phyloP scores from a whole-genome alignment of 768 basidiomycete genomes.

The Kwoniella bestiolae region DNA sequence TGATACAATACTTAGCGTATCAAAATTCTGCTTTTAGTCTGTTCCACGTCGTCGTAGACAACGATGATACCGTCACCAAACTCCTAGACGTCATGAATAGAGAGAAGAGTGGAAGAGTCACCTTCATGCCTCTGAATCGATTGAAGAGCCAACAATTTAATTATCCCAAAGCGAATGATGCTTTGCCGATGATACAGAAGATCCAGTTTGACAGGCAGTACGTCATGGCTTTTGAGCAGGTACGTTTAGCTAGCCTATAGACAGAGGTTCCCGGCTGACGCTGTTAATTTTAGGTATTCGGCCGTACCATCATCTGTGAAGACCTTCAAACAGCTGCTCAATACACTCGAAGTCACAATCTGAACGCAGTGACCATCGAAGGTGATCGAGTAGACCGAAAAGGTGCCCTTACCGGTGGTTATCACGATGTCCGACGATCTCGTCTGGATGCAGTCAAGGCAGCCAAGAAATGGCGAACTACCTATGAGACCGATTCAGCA shows the following conservation, averaged over 20 bases:
- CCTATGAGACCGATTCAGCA: slow-evolving; percentile 69
- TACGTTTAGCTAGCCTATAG: slow-evolving; percentile 19
- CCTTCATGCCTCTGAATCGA: slow-evolving; percentile 97
- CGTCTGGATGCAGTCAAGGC: slow-evolving; percentile 83
- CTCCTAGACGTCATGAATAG: slow-evolving; percentile 93
- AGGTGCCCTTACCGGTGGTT: slow-evolving; percentile 93
- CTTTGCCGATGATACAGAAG: slow-evolving; percentile 71
- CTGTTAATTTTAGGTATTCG: slow-evolving; percentile 68
- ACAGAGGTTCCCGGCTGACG: background rate
- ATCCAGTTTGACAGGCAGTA: slow-evolving; percentile 73
- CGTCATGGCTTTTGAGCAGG: slow-evolving; percentile 85
- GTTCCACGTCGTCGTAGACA: slow-evolving; percentile 97
- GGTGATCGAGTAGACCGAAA: slow-evolving; percentile 98
- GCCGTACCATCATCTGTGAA: slow-evolving; percentile 93
- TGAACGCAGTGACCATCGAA: slow-evolving; percentile 96
- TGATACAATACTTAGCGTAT: background rate
- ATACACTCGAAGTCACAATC: slow-evolving; percentile 89
- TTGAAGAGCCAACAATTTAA: slow-evolving; percentile 73
- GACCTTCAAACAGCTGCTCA: slow-evolving; percentile 90
- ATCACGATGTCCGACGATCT: slow-evolving; percentile 86
- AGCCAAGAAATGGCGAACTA: slow-evolving; percentile 74
- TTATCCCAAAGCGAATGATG: slow-evolving; percentile 60
- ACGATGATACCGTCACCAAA: slow-evolving; percentile 86
- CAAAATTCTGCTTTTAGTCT: slow-evolving; percentile 66
- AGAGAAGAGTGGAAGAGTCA: slow-evolving; percentile 91